Conservation (phyloP, 2,329 filamentous ascomycete genomes). For the Cladosporium velox region DNA sequence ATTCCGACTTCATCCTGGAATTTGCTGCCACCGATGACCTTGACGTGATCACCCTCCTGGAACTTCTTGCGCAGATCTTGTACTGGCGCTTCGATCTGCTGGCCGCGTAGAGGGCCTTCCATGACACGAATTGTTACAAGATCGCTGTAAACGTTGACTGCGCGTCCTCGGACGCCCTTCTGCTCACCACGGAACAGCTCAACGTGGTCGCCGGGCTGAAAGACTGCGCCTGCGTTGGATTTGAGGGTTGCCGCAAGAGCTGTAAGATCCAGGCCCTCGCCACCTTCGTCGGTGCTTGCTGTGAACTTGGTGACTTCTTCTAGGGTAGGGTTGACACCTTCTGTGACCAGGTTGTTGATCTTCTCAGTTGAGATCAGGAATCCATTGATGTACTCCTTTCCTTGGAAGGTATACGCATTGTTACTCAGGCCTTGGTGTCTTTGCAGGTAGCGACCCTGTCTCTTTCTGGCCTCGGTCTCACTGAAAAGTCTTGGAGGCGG, state of each 20-base stretch:
- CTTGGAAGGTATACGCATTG: constrained; percentile 81
- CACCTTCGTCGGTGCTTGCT: constrained; percentile 83
- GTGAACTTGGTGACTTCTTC: constrained; percentile 97
- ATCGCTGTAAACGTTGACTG: constrained; percentile 82
- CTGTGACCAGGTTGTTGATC: constrained; percentile 79
- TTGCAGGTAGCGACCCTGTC: constrained; percentile 66
- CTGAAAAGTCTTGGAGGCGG: constrained; percentile 72
- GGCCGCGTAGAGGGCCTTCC: constrained; percentile 77
- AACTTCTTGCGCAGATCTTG: constrained; percentile 93
- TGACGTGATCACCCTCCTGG: constrained; percentile 92
- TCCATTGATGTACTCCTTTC: constrained; percentile 87
- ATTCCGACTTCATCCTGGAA: constrained; percentile 96
- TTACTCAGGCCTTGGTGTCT: constrained; percentile 51
- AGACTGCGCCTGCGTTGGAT: constrained; percentile 77
- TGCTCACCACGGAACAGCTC: constrained; percentile 97
- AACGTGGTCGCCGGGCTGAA: constrained; percentile 91
- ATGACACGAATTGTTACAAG: constrained; percentile 83
- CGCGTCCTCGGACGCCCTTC: constrained; percentile 83
- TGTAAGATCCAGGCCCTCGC: constrained; percentile 88
- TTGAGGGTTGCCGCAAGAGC: constrained; percentile 89
- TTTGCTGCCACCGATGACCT: constrained; percentile 93
- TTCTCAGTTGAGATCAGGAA: constrained; percentile 94
- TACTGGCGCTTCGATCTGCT: constrained; percentile 87
- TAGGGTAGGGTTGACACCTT: constrained; percentile 87
- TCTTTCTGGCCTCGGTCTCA: constrained; percentile 88